Evolutionary conservation across 2,329 filamentous ascomycete species (phyloP), one percentile per base, ranked within the genome.

Genomic region (Harringtonia lauricola): DNA sequence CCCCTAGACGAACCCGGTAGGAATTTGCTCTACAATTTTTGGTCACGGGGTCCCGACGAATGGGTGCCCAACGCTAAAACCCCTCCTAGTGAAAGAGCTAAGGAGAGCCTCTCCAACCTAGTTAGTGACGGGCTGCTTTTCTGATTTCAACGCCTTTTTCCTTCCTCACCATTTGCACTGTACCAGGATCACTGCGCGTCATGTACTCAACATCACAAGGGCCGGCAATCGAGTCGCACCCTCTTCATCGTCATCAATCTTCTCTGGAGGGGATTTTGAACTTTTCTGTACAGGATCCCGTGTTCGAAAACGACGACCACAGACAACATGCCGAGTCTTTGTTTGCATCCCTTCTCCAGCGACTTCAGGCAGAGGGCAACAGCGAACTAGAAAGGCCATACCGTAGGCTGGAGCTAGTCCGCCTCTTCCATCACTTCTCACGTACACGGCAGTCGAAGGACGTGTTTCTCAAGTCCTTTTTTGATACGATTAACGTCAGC

Each of bases 341-440:
- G 36, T 28, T 39, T 39, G 36, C 36, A 39, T 26, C 21, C 36
- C 26, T 39, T 28, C 36, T 39, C 36, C 36, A 39, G 22, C 36
- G n/a, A 39, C 36, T 39, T 26, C 21, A 39, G 19, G 36, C 36
- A 26, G 36, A 39, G 21, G 24, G 19, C 24, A 26, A 39, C 36
- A 21, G 24, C 14, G 36, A 39, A 17, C 36, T 39, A 26, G 21
- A 18, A 26, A 28, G 21, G 36, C 36, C 36, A 9, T 39, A 39
- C 22, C 36, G 36, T 15, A 9, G 36, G 36, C 21, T 39, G 13
- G 36, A 39, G 36, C 19, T 39, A n/a, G 36, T 21, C 18, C 36
- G 36, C 13, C 36, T 39, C 21, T 39, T 39, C 24, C 36, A 39
- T 21, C 36, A 28, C 36, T 39, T 39, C n/a, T 26, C 36, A 12